Conservation (phyloP, 305 asterid genomes). For the Fraxinus albicans region DNA sequence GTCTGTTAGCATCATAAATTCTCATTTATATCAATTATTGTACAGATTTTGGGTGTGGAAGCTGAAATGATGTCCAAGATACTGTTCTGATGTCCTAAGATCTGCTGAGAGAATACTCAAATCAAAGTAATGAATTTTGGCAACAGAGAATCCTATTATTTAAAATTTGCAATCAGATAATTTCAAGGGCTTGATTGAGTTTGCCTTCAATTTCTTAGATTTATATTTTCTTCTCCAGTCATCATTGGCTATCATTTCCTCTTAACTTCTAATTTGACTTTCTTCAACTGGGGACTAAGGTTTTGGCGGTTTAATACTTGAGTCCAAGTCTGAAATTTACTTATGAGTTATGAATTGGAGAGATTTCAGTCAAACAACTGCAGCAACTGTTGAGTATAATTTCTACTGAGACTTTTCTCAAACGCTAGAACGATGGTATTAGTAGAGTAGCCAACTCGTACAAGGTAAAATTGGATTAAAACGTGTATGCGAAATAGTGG, state of each 20-base stretch:
- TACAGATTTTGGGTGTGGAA: too few species aligned
- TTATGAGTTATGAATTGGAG: background rate
- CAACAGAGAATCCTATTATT: background rate
- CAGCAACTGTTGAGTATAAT: background rate
- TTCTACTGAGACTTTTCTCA: background rate
- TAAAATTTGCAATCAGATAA: slow-evolving; percentile 1
- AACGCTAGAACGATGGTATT: background rate
- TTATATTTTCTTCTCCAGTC: slow-evolving; percentile 8
- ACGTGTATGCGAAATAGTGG: too few species aligned
- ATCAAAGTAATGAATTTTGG: background rate
- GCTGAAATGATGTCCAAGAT: slow-evolving; percentile 13
- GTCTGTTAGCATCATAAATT: too few species aligned
- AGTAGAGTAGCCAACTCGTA: too few species aligned
- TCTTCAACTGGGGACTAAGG: background rate
- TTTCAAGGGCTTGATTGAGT: background rate
- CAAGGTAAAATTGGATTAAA: too few species aligned
- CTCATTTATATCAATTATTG: too few species aligned
- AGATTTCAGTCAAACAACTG: background rate
- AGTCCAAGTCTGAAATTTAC: background rate
- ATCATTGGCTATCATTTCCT: slow-evolving; percentile 16
- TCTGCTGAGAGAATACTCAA: slow-evolving; percentile 3
- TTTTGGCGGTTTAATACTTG: background rate
- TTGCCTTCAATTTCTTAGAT: slow-evolving; percentile 6
- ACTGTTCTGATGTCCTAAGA: slow-evolving; percentile 31
- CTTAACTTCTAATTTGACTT: slow-evolving; percentile 21